Evolutionary conservation across 2,329 filamentous ascomycete species (phyloP).

Genomic region (Claviceps fusiformis): DNA sequence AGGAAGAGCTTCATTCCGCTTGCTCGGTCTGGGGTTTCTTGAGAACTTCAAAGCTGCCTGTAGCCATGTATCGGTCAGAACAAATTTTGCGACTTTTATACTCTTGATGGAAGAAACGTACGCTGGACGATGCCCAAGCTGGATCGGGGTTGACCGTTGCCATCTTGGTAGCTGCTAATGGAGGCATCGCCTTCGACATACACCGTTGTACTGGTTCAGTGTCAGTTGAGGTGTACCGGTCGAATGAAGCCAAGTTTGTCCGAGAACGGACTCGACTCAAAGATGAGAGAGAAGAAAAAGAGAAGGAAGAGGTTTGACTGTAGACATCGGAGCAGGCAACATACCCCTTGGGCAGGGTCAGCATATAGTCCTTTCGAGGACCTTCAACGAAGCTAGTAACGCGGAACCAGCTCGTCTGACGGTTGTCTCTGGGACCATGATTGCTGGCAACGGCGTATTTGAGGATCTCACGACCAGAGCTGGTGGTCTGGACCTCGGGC

Average conservation of each 20-base stretch:
- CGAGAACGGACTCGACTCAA: not conserved
- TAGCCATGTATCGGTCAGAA: not conserved
- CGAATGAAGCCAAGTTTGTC: not conserved
- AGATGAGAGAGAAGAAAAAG: not conserved
- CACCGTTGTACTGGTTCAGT: constrained; percentile 50
- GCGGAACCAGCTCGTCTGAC: constrained; percentile 74
- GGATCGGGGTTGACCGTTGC: constrained; percentile 53
- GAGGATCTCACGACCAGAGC: constrained; percentile 59
- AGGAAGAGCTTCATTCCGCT: constrained; percentile 9
- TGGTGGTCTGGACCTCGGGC: constrained; percentile 61
- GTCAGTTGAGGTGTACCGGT: constrained; percentile 6
- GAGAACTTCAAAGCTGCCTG: constrained; percentile 32
- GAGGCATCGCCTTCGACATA: constrained; percentile 72
- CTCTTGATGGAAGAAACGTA: constrained; percentile 32
- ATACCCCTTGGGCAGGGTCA: constrained; percentile 73
- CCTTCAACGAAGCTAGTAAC: constrained; percentile 64
- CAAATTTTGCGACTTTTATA: not conserved
- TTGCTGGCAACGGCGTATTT: constrained; percentile 64
- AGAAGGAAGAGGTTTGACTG: not conserved
- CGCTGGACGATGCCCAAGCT: constrained; percentile 64
- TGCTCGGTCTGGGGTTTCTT: constrained; percentile 23
- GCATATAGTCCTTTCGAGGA: constrained; percentile 54
- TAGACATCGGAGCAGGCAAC: constrained; percentile 22
- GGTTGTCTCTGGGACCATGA: constrained; percentile 52
- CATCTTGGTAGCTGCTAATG: constrained; percentile 53